Evolutionary conservation across 2,329 filamentous ascomycete species (phyloP).

Genomic region (Verruconis gallopava): DNA sequence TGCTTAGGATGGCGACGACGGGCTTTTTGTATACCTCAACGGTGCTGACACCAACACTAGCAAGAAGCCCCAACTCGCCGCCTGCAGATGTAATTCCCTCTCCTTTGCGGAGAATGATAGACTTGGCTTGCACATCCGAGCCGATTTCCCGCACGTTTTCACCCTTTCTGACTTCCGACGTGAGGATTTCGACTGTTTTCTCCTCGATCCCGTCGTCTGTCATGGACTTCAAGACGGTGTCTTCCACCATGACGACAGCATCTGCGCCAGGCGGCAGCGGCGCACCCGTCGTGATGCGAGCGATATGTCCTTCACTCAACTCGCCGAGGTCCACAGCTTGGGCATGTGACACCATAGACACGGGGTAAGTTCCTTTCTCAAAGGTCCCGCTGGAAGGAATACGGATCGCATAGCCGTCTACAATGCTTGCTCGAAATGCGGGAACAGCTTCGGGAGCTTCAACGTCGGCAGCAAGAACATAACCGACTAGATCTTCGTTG

Average conservation of each 20-base stretch:
- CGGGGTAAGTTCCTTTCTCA: constrained; percentile 70
- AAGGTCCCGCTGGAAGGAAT: constrained; percentile 22
- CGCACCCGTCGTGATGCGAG: constrained; percentile 88
- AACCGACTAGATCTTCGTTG: constrained; percentile 53
- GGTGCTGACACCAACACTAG: constrained; percentile 62
- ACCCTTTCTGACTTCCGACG: constrained; percentile 56
- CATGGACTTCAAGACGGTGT: constrained; percentile 62
- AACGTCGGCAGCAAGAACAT: constrained; percentile 73
- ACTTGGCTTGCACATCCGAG: constrained; percentile 63
- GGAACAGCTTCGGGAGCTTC: constrained; percentile 71
- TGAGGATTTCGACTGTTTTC: constrained; percentile 74
- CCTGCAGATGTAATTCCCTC: constrained; percentile 76
- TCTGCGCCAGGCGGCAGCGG: constrained; percentile 80
- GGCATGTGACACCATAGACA: constrained; percentile 77
- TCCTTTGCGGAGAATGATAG: constrained; percentile 60
- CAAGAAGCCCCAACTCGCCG: constrained; percentile 81
- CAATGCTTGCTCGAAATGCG: constrained; percentile 88
- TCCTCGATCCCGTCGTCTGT: constrained; percentile 77
- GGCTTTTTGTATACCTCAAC: constrained; percentile 66
- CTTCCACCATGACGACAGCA: constrained; percentile 93
- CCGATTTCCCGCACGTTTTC: constrained; percentile 89
- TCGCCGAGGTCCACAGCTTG: constrained; percentile 53
- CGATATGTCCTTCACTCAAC: constrained; percentile 61
- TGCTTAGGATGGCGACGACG: constrained; percentile 75
- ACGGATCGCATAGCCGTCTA: constrained; percentile 71